Base-by-base conservation (phyloP, 2,329 filamentous ascomycete species). In the Didymella pomorum region DNA sequence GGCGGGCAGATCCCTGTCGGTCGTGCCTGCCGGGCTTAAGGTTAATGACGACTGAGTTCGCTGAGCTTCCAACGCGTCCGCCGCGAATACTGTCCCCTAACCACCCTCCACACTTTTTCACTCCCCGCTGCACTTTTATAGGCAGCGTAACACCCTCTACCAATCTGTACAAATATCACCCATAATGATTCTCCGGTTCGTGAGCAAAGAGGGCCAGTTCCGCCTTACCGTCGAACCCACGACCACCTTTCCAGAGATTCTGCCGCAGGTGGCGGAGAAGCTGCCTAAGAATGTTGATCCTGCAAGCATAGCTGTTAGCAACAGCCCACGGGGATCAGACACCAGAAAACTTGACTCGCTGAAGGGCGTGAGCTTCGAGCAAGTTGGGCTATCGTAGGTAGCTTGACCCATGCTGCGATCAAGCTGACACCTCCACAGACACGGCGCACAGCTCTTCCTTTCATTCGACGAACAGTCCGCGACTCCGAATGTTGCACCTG, bases 121-220 rank as follows among this genome's bases (percentile, higher is more conserved):
- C 50, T 26, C 39, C 14, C 28, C 14, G 45, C 45, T 46, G 50
- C 21, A 46, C 45, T 35, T 44, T 46, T 11, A 31, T 4, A 41
- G 49, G 41, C 56, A 18, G 50, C 25, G 1, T 18, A 39, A 31
- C 56, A 8, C n/a, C 31, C 37, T 16, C 28, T 14, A 25, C 16
- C 16, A 18, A 14, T 12, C 12, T 23, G 23, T 12, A 21, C 16
- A 25, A 9, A 14, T 11, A 37, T 20, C 23, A 8, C 20, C 10
- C 31, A 58, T 47, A 60, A 97, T 97, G 87, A 84, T 97, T 72
- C 83, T 97, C 56, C 87, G 93, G 77, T 91, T 97, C 68, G 89
- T 93, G 71, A 93, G 93, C 75, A 92, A 91, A 64, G 93, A 97
- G 81, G 95, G 95, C 81, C 95, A 95, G 83, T 89, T 93, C 78